Percentiles rank a stretch among this genome's conserved stretches.
Conservation (phyloP, 163 green algal species). For the Botryococcus braunii region DNA sequence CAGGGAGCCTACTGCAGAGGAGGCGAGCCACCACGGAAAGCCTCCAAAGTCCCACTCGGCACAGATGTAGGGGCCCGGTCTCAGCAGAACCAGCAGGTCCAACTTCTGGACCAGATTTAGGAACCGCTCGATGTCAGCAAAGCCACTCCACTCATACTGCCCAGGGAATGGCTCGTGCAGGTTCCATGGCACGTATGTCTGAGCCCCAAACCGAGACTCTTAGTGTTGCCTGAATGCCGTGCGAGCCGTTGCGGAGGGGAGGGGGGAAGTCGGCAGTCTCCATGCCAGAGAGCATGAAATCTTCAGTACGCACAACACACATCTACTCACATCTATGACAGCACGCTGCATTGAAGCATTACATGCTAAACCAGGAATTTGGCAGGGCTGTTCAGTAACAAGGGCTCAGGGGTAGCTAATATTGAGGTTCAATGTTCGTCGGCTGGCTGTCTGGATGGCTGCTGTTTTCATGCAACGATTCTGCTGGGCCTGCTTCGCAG, state of each 20-base stretch:
- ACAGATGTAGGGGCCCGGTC: constrained; percentile 59
- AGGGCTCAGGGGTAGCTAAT: too few species aligned
- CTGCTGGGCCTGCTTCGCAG: too few species aligned
- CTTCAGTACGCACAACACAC: too few species aligned
- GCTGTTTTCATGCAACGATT: too few species aligned
- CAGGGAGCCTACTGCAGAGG: neutral
- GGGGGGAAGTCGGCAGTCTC: neutral
- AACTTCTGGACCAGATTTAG: constrained; percentile 27
- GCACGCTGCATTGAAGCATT: too few species aligned
- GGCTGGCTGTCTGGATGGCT: too few species aligned
- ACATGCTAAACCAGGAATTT: too few species aligned
- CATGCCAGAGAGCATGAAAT: neutral
- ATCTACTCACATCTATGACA: too few species aligned
- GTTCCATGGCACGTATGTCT: constrained; percentile 53
- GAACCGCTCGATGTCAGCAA: constrained; percentile 37
- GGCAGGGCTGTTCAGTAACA: too few species aligned
- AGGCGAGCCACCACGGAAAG: constrained; percentile 44
- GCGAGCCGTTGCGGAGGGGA: neutral
- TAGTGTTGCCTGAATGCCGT: too few species aligned
- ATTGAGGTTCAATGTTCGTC: too few species aligned
- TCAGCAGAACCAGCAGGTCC: constrained; percentile 36
- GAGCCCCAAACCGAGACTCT: neutral
- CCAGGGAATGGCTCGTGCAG: constrained; percentile 43
- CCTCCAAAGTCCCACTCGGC: constrained; percentile 62
- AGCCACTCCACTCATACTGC: constrained; percentile 25